A percentile compares a stretch with the other conserved stretches of the same genome.
Evolutionary conservation across 2,329 filamentous ascomycete genomes (phyloP).

Genomic region (Colletotrichum lupini): DNA sequence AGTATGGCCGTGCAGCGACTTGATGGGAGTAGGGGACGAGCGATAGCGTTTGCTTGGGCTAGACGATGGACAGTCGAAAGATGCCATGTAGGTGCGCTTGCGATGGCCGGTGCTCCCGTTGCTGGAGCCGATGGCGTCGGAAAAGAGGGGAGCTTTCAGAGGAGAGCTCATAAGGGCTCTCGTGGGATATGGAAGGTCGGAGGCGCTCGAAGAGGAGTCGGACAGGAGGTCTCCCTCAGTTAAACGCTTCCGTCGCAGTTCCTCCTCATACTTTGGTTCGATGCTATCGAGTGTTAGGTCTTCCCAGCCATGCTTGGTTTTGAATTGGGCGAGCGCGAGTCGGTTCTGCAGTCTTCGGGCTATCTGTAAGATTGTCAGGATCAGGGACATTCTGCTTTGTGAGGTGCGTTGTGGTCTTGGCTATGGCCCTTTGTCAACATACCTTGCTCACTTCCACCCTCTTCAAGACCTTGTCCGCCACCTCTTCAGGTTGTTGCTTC

Average conservation of each 20-base stretch:
- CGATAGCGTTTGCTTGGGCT: slow-evolving; percentile 78
- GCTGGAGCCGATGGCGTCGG: slow-evolving; percentile 81
- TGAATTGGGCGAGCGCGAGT: slow-evolving; percentile 95
- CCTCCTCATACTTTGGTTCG: slow-evolving; percentile 84
- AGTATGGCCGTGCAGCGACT: slow-evolving; percentile 65
- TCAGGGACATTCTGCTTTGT: neutral
- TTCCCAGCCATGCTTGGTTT: slow-evolving; percentile 95
- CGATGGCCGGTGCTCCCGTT: slow-evolving; percentile 73
- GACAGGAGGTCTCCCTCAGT: slow-evolving; percentile 80
- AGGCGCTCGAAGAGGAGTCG: slow-evolving; percentile 87
- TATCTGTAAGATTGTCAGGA: slow-evolving; percentile 69
- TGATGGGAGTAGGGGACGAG: slow-evolving; percentile 69
- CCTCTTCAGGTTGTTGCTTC: slow-evolving; percentile 72
- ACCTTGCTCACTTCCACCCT: slow-evolving; percentile 82
- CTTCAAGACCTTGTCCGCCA: slow-evolving; percentile 76
- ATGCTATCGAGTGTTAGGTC: slow-evolving; percentile 87
- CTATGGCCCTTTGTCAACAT: slow-evolving; percentile 45
- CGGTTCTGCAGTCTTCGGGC: slow-evolving; percentile 92
- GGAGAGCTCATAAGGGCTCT: slow-evolving; percentile 84
- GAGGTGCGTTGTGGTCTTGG: slow-evolving; percentile 6
- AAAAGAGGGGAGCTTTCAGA: slow-evolving; percentile 84
- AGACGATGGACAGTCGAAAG: slow-evolving; percentile 65
- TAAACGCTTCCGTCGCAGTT: slow-evolving; percentile 79
- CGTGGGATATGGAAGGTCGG: slow-evolving; percentile 78
- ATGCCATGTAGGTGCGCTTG: slow-evolving; percentile 71